Conservation (phyloP, 2,329 filamentous ascomycete species). For the Plectosphaerella plurivora region DNA sequence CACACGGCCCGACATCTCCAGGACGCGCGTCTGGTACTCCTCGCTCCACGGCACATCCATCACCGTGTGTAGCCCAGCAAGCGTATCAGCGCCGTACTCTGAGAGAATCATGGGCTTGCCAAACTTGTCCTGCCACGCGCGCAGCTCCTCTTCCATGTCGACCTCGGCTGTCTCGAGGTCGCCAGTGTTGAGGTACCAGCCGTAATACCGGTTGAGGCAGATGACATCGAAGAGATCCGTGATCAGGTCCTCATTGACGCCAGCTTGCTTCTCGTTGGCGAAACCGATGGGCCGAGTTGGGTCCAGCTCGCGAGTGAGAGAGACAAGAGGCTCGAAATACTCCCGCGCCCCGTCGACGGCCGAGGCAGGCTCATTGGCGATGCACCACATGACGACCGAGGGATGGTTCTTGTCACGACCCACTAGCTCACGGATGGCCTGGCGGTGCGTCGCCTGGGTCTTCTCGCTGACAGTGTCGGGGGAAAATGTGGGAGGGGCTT, state of each 20-base stretch:
- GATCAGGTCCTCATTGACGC: constrained; percentile 12
- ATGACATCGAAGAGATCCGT: constrained; percentile 20
- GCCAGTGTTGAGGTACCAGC: constrained; percentile 19
- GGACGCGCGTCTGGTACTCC: constrained; percentile 18
- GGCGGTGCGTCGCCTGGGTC: constrained; percentile 13
- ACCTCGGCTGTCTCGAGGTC: constrained; percentile 16
- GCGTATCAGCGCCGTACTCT: constrained; percentile 22
- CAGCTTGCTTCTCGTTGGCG: constrained; percentile 13
- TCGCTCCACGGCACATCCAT: constrained; percentile 20
- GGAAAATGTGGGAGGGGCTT: constrained; percentile 10
- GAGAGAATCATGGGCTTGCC: constrained; percentile 22
- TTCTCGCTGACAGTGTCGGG: constrained; percentile 13
- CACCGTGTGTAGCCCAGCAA: constrained; percentile 20
- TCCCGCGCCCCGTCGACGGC: constrained; percentile 13
- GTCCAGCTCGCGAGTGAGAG: constrained; percentile 17
- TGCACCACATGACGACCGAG: constrained; percentile 19
- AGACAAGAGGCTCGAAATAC: constrained; percentile 19
- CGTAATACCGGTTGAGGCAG: constrained; percentile 23
- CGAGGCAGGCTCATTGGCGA: constrained; percentile 19
- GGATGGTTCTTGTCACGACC: constrained; percentile 21
- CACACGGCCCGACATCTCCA: constrained; percentile 23
- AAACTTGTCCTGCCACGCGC: constrained; percentile 17
- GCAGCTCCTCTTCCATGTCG: constrained; percentile 16
- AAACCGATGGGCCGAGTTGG: constrained; percentile 18
- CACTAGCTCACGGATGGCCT: constrained; percentile 17